Evolutionary conservation across 225 moss, liverwort and hornwort genomes (phyloP).

Genomic region (Sphagnum tenellum): DNA sequence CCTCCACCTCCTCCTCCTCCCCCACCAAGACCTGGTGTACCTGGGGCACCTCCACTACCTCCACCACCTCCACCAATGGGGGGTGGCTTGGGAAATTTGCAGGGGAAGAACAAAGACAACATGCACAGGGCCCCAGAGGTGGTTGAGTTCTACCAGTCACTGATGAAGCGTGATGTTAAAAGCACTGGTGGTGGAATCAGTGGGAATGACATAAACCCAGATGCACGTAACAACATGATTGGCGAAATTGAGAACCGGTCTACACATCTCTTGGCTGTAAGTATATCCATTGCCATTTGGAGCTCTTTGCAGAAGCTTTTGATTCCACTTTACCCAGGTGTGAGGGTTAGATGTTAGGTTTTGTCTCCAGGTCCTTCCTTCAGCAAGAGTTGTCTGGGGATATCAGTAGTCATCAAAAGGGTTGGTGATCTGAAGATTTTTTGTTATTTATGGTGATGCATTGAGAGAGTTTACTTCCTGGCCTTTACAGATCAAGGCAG

Average conservation of each 20-base stretch:
- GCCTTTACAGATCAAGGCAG: constrained; percentile 63
- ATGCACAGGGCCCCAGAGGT: constrained; percentile 70
- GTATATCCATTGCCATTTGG: too few species aligned
- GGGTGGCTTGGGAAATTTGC: constrained; percentile 14
- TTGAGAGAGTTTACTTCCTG: too few species aligned
- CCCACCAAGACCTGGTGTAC: constrained; percentile 9
- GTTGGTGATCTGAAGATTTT: too few species aligned
- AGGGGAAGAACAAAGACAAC: constrained; percentile 21
- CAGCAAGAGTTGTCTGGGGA: too few species aligned
- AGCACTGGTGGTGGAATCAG: constrained; percentile 10
- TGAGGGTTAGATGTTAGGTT: too few species aligned
- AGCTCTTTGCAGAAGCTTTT: too few species aligned
- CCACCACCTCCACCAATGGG: constrained; percentile 69
- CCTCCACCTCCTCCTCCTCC: constrained; percentile 55
- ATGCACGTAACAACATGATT: constrained; percentile 56
- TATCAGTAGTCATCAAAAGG: too few species aligned
- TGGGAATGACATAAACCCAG: constrained; percentile 14
- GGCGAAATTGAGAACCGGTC: constrained; percentile 71
- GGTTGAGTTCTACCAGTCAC: constrained; percentile 57
- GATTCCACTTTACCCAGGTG: too few species aligned
- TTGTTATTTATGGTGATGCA: neutral
- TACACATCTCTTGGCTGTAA: constrained; percentile 55
- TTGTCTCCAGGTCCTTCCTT: too few species aligned
- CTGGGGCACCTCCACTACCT: constrained; percentile 21
- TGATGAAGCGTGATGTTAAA: constrained; percentile 66